Evolutionary conservation across 192 early-diverging fungal species (phyloP), one percentile per base, ranked within the genome.

Genomic region (Backusella sp.): DNA sequence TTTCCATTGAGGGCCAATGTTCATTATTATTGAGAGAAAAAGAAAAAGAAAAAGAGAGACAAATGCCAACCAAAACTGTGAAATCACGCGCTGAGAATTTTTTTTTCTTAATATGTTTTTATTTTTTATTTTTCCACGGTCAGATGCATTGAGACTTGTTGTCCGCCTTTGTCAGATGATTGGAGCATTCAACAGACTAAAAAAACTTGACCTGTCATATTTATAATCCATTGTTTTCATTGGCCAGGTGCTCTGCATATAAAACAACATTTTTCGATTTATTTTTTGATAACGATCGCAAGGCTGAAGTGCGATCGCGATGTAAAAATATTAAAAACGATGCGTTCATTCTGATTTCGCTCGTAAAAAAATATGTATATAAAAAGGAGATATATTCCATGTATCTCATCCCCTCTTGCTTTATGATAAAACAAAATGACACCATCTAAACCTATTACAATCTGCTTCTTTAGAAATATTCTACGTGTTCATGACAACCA

Each of bases 381-480:
- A 66, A 30, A 66, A 17, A 30, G 11, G 15, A 30, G 14, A 66
- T 30, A 5, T 32, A 15, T 11, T 1, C 8, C 0, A 26, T 21
- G 12, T 1, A 4, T 28, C 23, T 23, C n/a, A 6, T 1, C 42
- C 21, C 6, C 39, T 37, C 21, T 41, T 42, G 3, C 32, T 70
- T 44, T 6, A n/a, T n/a, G 12, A 44, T 44, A 44, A 7, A 41
- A 9, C 7, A 70, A 70, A 41, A 71, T 71, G 70, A 36, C 19
- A 37, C 0, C 12, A 37, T 28, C 17, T 15, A 74, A 67, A 41
- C 26, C 41, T 32, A 34, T 74, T 9, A 74, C 66, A n/a, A 74
- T 74, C 19, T 76, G 75, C 17, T 70, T 41, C 36, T 76, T 76
- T 62, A 52, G 75, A 76, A 76, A 76, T n/a, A 42, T 59, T 17